Evolutionary conservation across 805 yeast genomes (phyloP).

Genomic region (Ogataea siamensis): DNA sequence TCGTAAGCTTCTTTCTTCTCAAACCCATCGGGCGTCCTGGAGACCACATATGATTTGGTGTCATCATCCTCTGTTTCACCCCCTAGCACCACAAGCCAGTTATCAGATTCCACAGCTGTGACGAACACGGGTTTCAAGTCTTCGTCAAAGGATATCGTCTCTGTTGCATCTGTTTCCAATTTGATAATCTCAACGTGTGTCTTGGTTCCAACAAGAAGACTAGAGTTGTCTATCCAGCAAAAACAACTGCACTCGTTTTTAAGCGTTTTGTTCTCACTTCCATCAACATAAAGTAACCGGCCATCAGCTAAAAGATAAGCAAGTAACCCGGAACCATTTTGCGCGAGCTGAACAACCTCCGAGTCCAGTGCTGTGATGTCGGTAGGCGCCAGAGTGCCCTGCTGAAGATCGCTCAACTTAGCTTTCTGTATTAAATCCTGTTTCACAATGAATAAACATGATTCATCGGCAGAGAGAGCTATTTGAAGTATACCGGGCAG

Average conservation of each 20-base stretch:
- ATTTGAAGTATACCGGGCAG: conserved; percentile 20
- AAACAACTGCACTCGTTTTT: conserved; percentile 11
- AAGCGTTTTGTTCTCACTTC: neutral
- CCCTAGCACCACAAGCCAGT: conserved; percentile 17
- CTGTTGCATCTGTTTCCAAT: neutral
- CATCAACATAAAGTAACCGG: conserved; percentile 10
- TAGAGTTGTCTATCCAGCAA: conserved; percentile 10
- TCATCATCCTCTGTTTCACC: conserved; percentile 17
- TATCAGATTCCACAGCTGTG: conserved; percentile 5
- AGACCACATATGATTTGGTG: conserved; percentile 15
- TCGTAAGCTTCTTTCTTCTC: conserved; percentile 31
- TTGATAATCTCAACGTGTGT: conserved; percentile 11
- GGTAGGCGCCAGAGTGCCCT: conserved; percentile 4
- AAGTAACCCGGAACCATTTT: conserved; percentile 4
- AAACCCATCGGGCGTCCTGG: conserved; percentile 3
- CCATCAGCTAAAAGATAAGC: conserved; percentile 14
- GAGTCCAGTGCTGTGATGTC: conserved; percentile 2
- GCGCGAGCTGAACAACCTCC: conserved; percentile 3
- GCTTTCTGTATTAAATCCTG: conserved; percentile 9
- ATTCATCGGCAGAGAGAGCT: conserved; percentile 23
- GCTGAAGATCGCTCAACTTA: neutral
- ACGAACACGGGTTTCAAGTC: conserved; percentile 10
- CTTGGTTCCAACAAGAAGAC: conserved; percentile 4
- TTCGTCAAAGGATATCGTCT: conserved; percentile 12
- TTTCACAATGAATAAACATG: conserved; percentile 17